These are phyloP conservation scores for Kwoniella newhampshirensis DNA, from an alignment of 768 basidiomycete genomes.

Conservation along the genomic window DNA sequence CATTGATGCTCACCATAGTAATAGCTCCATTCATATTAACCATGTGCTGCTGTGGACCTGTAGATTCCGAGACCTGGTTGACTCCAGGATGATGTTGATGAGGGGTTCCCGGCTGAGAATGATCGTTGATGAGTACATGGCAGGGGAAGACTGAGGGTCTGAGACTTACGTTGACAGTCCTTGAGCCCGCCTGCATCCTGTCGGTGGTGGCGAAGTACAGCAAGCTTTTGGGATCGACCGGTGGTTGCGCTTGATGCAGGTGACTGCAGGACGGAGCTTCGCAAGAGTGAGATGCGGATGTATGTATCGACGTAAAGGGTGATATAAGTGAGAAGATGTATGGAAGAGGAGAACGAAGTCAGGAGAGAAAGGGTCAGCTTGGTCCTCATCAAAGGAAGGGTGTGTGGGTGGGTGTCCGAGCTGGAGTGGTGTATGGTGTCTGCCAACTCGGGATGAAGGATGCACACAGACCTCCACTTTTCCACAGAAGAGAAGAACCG, in stretches of 20 bases:
- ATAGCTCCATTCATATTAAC: conserved; percentile 12
- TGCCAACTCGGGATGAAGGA: too few relatives aligned
- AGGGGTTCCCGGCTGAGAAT: conserved; percentile 11
- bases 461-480: too few relatives aligned
- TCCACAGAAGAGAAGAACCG: too few relatives aligned
- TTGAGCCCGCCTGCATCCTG: conserved; percentile 20
- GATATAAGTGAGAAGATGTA: conserved; percentile 6
- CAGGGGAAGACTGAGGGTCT: not conserved
- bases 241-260: not conserved
- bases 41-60: conserved; percentile 13
- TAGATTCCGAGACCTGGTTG: conserved; percentile 9
- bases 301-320: not conserved
- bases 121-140: not conserved
- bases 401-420: conserved; percentile 12
- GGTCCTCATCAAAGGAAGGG: conserved; percentile 18
- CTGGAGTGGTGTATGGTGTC: conserved; percentile 3
- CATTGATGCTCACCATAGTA: conserved; percentile 2
- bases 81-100: conserved; percentile 21
- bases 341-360: too few relatives aligned
- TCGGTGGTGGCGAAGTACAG: not conserved
- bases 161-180: conserved; percentile 17
- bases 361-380: conserved; percentile 17
- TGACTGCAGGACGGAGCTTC: not conserved
- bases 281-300: not conserved
- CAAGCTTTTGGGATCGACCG: not conserved